A percentile compares a stretch with the other conserved stretches of the same genome.
Conservation (phyloP, 805 yeast species). For the Candida methanosorbosa region DNA sequence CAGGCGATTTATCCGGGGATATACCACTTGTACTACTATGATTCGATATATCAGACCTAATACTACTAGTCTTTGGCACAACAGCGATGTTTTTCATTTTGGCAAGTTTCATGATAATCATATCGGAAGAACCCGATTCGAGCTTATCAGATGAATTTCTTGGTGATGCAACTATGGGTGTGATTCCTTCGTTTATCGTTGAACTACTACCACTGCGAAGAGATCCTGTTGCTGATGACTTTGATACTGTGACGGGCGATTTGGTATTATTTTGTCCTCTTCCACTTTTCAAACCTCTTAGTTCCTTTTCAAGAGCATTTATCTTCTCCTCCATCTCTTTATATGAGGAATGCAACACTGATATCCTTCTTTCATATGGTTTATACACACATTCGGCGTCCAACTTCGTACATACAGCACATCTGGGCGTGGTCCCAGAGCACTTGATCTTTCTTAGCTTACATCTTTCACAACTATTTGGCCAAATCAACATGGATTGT, state of each 20-base stretch:
- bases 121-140: slow-evolving; percentile 9
- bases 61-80: background rate
- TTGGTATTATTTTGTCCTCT: too few species aligned
- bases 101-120: slow-evolving; percentile 9
- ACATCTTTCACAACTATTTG: slow-evolving; percentile 12
- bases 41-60: background rate
- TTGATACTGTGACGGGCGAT: too few species aligned
- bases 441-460: slow-evolving; percentile 15
- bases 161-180: background rate
- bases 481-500: background rate
- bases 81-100: slow-evolving; percentile 3
- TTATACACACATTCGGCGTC: slow-evolving; percentile 11
- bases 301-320: slow-evolving; percentile 5
- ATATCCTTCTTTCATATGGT: slow-evolving; percentile 14
- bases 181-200: too few species aligned
- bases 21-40: background rate
- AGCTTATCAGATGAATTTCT: background rate
- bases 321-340: slow-evolving; percentile 9
- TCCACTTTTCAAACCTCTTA: slow-evolving; percentile 1
- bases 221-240: too few species aligned
- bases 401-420: slow-evolving; percentile 9
- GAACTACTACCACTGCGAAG: too few species aligned
- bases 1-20: too few species aligned
- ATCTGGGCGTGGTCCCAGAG: slow-evolving; percentile 16
- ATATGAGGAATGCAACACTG: slow-evolving; percentile 12